Evolutionary conservation across 2,329 filamentous ascomycete species (phyloP).

Genomic region (Aspergillus awamori): DNA sequence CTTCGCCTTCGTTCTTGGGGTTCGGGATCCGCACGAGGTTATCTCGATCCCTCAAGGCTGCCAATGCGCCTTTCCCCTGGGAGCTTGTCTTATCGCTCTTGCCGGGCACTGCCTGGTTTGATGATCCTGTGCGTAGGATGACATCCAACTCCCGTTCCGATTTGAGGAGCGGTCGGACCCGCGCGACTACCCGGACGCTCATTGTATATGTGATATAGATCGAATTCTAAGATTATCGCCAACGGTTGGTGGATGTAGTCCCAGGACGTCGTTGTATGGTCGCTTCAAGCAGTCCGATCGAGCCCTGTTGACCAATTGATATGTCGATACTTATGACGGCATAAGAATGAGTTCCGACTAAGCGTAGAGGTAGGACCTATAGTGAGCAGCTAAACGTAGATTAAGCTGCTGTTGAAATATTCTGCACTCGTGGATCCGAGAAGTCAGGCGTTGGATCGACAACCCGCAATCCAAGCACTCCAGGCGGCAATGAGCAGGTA

Average conservation of each 20-base stretch:
- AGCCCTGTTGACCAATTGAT: neutral
- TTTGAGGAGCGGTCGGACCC: slow-evolving; percentile 84
- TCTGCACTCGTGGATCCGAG: neutral
- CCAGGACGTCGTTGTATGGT: neutral
- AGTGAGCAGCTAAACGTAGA: neutral
- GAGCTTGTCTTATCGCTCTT: slow-evolving; percentile 32
- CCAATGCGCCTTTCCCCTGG: slow-evolving; percentile 29
- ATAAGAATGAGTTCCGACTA: neutral
- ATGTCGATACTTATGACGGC: neutral
- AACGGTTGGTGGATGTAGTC: neutral
- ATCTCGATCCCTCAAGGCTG: slow-evolving; percentile 55
- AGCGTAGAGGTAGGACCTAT: neutral
- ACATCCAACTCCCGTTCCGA: slow-evolving; percentile 84
- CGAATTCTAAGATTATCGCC: neutral
- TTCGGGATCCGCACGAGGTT: slow-evolving; percentile 85
- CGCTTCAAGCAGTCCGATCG: neutral
- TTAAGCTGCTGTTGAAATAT: neutral
- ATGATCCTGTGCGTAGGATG: slow-evolving; percentile 71
- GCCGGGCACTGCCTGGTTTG: slow-evolving; percentile 20
- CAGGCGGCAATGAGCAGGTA: slow-evolving; percentile 13
- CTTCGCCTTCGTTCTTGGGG: slow-evolving; percentile 87
- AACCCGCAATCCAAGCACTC: neutral
- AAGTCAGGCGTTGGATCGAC: neutral
- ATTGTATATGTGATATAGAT: slow-evolving; percentile 29
- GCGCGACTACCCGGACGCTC: slow-evolving; percentile 80